Evolutionary conservation across 345 rosid genomes (phyloP).

Genomic region (Turritis glabra): DNA sequence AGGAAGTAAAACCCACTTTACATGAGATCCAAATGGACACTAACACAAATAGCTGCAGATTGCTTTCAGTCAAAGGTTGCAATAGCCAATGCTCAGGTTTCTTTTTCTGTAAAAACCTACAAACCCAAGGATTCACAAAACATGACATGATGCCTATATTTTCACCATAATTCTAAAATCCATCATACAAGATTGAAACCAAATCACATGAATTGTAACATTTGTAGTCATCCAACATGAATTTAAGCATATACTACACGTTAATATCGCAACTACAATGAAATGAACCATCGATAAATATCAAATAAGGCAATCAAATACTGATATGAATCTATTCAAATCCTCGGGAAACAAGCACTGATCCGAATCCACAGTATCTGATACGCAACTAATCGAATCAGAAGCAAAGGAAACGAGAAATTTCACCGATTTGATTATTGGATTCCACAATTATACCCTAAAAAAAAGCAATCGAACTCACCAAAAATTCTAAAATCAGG

Average conservation of each 20-base stretch:
- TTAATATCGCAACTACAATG: background rate
- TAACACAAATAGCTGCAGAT: slow-evolving; percentile 69
- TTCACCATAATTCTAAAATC: background rate
- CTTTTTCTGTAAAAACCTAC: slow-evolving; percentile 41
- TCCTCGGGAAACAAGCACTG: background rate
- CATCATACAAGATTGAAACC: background rate
- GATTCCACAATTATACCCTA: background rate
- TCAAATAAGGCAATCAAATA: background rate
- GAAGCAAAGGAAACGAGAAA: background rate
- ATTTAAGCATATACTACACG: no score
- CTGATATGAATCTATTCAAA: background rate
- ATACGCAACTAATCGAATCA: background rate
- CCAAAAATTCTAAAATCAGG: background rate
- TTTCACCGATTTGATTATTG: background rate
- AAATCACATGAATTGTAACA: background rate
- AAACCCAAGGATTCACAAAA: background rate
- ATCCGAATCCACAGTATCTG: background rate
- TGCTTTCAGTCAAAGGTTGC: slow-evolving; percentile 63
- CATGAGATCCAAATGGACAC: slow-evolving; percentile 73
- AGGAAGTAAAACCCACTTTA: slow-evolving; percentile 49
- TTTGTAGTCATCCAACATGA: no score
- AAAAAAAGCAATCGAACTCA: background rate
- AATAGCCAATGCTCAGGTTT: slow-evolving; percentile 58
- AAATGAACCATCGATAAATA: no score
- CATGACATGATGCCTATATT: background rate